Conservation (phyloP, 306 rosid genomes). For the Castanea sativa region DNA sequence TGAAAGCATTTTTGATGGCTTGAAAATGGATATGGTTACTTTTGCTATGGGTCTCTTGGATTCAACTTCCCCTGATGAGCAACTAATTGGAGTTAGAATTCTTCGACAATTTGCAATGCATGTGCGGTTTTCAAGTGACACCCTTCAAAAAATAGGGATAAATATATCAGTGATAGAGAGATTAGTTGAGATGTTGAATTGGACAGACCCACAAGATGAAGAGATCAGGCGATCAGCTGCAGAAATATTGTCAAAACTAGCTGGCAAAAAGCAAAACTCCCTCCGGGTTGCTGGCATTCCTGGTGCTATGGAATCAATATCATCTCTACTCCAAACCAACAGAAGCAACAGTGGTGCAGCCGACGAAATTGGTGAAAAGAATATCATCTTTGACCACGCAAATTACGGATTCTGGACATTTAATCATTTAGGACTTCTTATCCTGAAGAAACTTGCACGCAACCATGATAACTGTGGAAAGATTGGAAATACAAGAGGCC, state of each 20-base stretch:
- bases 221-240: slow-evolving; percentile 82
- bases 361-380: slow-evolving; percentile 79
- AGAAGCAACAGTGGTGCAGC: slow-evolving; percentile 56
- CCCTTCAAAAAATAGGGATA: slow-evolving; percentile 84
- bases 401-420: slow-evolving; percentile 74
- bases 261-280: slow-evolving; percentile 86
- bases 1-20: slow-evolving; percentile 89
- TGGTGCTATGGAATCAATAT: slow-evolving; percentile 92
- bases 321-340: slow-evolving; percentile 69
- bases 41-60: slow-evolving; percentile 76
- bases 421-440: slow-evolving; percentile 74
- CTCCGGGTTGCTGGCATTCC: slow-evolving; percentile 81
- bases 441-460: slow-evolving; percentile 80
- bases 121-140: slow-evolving; percentile 59
- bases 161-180: slow-evolving; percentile 65
- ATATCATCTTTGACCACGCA: slow-evolving; percentile 42
- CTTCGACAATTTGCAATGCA: slow-evolving; percentile 59
- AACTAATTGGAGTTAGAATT: slow-evolving; percentile 78
- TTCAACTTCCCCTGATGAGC: slow-evolving; percentile 83
- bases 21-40: slow-evolving; percentile 92
- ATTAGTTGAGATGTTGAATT: slow-evolving; percentile 90
- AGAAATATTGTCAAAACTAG: slow-evolving; percentile 66
- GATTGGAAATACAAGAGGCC: slow-evolving; percentile 89
- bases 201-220: slow-evolving; percentile 81
- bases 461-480: slow-evolving; percentile 91